A percentile compares a stretch with the other conserved stretches of the same genome.
Evolutionary conservation across 257 asterid genomes (phyloP).

Genomic region (Agastache rugosa): DNA sequence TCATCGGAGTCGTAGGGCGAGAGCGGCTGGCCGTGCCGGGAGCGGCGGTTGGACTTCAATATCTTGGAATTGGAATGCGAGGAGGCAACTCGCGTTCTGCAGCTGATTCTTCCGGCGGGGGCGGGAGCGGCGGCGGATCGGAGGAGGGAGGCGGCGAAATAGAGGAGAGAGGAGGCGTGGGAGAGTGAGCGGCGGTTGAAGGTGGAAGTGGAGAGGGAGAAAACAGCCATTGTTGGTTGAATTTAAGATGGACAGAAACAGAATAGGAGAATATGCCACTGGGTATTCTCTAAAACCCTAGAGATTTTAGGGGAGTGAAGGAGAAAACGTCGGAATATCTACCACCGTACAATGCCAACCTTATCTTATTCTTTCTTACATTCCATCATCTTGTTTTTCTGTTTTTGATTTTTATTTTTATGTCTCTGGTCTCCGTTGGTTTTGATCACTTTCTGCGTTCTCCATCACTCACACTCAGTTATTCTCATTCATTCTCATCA

Average conservation of each 20-base stretch:
- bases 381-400: background rate
- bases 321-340: conserved; percentile 18
- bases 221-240: conserved; percentile 37
- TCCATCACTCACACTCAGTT: no score
- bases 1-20: conserved; percentile 69
- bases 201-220: conserved; percentile 34
- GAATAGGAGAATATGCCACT: conserved; percentile 36
- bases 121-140: conserved; percentile 25
- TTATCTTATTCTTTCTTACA: conserved; percentile 34
- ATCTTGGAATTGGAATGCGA: conserved; percentile 81
- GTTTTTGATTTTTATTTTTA: background rate
- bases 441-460: no score
- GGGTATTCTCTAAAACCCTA: conserved; percentile 54
- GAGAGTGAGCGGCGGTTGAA: conserved; percentile 39
- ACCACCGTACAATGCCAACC: conserved; percentile 35
- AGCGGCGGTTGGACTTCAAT: conserved; percentile 75
- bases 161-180: conserved; percentile 39
- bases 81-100: conserved; percentile 51
- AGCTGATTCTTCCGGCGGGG: conserved; percentile 1
- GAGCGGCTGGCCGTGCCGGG: conserved; percentile 63
- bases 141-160: conserved; percentile 38
- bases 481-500: no score
- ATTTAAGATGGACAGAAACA: background rate
- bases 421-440: conserved; percentile 22
- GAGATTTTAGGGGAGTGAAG: conserved; percentile 18